Evolutionary conservation across 768 basidiomycete genomes (phyloP).

Genomic region (Porpolomopsis calyptriformis): DNA sequence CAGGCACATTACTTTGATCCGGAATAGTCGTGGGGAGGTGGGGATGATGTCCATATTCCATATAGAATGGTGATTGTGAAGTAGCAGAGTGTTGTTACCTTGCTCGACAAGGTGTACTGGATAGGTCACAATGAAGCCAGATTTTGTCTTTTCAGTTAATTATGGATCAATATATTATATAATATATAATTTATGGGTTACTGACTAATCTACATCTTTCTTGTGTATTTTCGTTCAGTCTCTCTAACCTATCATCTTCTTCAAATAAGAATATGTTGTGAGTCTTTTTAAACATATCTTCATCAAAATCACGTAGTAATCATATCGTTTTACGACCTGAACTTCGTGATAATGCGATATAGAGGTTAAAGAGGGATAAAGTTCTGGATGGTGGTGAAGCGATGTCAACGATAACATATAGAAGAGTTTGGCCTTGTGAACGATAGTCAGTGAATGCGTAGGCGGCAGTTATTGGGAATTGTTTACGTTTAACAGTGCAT

Average conservation of each 20-base stretch:
- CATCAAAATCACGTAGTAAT: constrained; percentile 23
- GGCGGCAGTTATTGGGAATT: constrained; percentile 23
- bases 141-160: too few species aligned
- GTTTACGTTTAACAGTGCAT: constrained; percentile 15
- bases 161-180: too few species aligned
- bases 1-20: too few species aligned
- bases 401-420: constrained; percentile 26
- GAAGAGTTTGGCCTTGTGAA: constrained; percentile 30
- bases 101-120: too few species aligned
- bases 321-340: constrained; percentile 19
- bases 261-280: background rate
- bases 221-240: background rate
- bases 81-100: too few species aligned
- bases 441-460: constrained; percentile 35
- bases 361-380: constrained; percentile 23
- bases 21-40: too few species aligned
- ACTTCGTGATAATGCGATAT: constrained; percentile 26
- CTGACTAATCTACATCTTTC: too few species aligned
- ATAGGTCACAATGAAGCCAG: too few species aligned
- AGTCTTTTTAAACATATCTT: constrained; percentile 1
- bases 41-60: too few species aligned
- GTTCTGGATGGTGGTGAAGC: constrained; percentile 16
- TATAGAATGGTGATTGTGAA: too few species aligned
- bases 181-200: too few species aligned
- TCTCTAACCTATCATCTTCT: constrained; percentile 1